Conservation (phyloP, 768 basidiomycete genomes). For the Suillus subaureus region DNA sequence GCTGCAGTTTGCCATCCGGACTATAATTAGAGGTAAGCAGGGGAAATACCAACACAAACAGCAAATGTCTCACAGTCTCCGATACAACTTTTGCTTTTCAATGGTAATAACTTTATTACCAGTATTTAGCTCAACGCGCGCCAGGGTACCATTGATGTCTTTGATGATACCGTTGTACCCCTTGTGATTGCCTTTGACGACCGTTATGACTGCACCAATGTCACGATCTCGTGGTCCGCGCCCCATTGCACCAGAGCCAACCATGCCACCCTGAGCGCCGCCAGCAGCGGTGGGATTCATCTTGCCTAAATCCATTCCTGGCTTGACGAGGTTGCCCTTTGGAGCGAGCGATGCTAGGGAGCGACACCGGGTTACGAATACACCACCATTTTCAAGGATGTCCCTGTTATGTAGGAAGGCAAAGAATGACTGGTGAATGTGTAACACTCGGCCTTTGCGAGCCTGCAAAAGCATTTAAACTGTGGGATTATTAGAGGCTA, state of each 20-base stretch:
- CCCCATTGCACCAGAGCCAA: conserved; percentile 74
- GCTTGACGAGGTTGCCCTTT: conserved; percentile 72
- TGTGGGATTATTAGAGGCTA: conserved; percentile 5
- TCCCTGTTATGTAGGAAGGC: conserved; percentile 96
- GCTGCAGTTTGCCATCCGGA: conserved; percentile 55
- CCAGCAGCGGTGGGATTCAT: conserved; percentile 80
- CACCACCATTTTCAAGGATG: conserved; percentile 85
- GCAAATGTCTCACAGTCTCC: conserved; percentile 61
- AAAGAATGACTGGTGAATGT: conserved; percentile 92
- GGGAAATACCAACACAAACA: background rate
- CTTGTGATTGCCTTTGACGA: conserved; percentile 88
- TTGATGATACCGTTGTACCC: conserved; percentile 92
- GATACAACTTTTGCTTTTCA: conserved; percentile 75
- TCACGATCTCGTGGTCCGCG: conserved; percentile 82
- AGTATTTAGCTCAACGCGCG: conserved; percentile 88
- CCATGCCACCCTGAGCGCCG: conserved; percentile 71
- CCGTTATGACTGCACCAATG: conserved; percentile 75
- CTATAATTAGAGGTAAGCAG: conserved; percentile 35
- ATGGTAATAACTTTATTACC: conserved; percentile 89
- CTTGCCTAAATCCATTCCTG: conserved; percentile 78
- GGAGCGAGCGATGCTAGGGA: conserved; percentile 84
- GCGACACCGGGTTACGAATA: conserved; percentile 90
- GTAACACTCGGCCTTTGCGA: conserved; percentile 88
- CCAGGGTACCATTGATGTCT: conserved; percentile 86
- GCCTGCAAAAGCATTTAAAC: conserved; percentile 41